These are phyloP conservation scores for Plectosphaerella cucumerina DNA, from an alignment of 2,329 filamentous ascomycete species.

Conservation along the genomic window DNA sequence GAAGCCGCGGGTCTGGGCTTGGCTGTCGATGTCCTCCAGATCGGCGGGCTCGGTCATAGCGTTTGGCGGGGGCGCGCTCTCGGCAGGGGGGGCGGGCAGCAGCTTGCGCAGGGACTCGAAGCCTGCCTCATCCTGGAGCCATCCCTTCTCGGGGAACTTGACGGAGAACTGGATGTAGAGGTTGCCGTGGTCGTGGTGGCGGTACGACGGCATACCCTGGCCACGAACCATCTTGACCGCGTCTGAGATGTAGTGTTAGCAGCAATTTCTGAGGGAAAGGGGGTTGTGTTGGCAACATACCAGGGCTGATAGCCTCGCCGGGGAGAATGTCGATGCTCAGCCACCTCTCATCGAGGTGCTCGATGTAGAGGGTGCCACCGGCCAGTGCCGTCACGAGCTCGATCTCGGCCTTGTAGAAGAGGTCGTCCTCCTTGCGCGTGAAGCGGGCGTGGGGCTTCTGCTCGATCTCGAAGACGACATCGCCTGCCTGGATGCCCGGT, in stretches of 20 bases:
- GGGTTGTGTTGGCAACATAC: constrained; percentile 48
- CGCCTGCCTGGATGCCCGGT: constrained; percentile 86
- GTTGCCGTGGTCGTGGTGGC: constrained; percentile 94
- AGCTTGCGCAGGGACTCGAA: constrained; percentile 79
- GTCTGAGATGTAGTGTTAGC: constrained; percentile 46
- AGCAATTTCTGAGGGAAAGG: background rate
- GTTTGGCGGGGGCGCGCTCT: constrained; percentile 68
- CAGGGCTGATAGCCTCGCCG: constrained; percentile 89
- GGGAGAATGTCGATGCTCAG: constrained; percentile 87
- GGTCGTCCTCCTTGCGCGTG: constrained; percentile 91
- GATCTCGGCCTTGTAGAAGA: constrained; percentile 93
- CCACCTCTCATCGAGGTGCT: constrained; percentile 98
- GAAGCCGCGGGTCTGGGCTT: constrained; percentile 62
- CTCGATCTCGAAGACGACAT: constrained; percentile 98
- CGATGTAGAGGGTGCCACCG: constrained; percentile 84
- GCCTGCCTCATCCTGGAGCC: constrained; percentile 61
- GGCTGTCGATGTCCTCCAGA: constrained; percentile 78
- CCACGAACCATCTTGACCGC: constrained; percentile 90
- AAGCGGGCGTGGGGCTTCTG: constrained; percentile 97
- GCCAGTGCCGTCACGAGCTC: constrained; percentile 93
- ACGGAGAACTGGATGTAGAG: constrained; percentile 97
- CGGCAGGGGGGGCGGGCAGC: constrained; percentile 65
- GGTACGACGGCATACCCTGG: constrained; percentile 94
- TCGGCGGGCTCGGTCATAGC: constrained; percentile 89
- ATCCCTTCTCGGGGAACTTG: constrained; percentile 86